These are phyloP conservation scores for Drechslerella coelobrocha DNA, from an alignment of 2,329 filamentous ascomycete genomes.

Conservation along the genomic window DNA sequence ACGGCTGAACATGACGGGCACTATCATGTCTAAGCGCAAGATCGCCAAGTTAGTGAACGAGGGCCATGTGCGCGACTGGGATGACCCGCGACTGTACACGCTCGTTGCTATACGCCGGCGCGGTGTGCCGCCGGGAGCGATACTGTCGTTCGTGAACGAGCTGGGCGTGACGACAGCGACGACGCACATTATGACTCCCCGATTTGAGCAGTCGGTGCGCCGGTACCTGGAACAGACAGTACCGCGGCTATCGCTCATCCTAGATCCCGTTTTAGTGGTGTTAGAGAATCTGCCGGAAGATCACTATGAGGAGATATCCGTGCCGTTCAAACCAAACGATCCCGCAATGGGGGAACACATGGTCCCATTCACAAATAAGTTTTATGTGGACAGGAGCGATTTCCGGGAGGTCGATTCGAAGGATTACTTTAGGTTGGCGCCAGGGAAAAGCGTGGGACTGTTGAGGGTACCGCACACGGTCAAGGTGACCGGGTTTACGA, in stretches of 20 bases:
- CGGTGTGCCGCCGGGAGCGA: conserved; percentile 84
- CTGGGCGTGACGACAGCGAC: conserved; percentile 85
- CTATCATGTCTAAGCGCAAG: conserved; percentile 84
- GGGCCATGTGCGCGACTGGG: conserved; percentile 82
- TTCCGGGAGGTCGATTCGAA: conserved; percentile 75
- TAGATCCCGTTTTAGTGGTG: conserved; percentile 81
- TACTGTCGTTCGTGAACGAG: conserved; percentile 88
- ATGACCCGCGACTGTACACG: conserved; percentile 89
- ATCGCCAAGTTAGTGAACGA: conserved; percentile 79
- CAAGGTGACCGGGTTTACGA: conserved; percentile 71
- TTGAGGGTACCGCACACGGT: conserved; percentile 74
- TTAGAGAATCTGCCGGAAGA: conserved; percentile 79
- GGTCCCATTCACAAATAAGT: conserved; percentile 72
- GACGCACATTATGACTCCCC: conserved; percentile 77
- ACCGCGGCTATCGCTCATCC: conserved; percentile 84
- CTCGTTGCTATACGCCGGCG: conserved; percentile 81
- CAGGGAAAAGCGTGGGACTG: conserved; percentile 75
- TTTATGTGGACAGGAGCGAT: conserved; percentile 84
- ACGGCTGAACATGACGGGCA: conserved; percentile 79
- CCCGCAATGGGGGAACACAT: conserved; percentile 69
- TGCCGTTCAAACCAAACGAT: conserved; percentile 85
- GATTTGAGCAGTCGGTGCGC: conserved; percentile 85
- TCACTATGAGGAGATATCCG: conserved; percentile 69
- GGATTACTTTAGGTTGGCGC: conserved; percentile 79
- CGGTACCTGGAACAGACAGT: conserved; percentile 87